Evolutionary conservation across 371 early-diverging fungal genomes (phyloP), one percentile per base, ranked within the genome.

Genomic region (Mucor sp.): DNA sequence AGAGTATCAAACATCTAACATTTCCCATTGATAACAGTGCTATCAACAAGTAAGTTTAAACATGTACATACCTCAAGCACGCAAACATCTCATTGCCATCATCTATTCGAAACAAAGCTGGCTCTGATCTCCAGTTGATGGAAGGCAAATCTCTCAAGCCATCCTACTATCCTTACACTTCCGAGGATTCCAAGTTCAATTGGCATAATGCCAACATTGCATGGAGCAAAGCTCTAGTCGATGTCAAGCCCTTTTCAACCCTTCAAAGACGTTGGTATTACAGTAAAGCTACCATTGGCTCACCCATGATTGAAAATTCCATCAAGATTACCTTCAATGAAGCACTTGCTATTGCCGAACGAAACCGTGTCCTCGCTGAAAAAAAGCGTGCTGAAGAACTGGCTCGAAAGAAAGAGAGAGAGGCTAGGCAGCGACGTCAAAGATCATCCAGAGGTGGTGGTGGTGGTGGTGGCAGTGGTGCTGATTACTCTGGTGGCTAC

Each of bases 401-500:
- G 41, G 41, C 41, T 41, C 41, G 17, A 17, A 41, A 17, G 1
- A 37, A 37, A 5, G 4, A 17, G 47, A 47, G 21, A 47, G 47
- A 47, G 21, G 47, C n/a, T 19, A 17, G 0, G 17, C 41, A 17
- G 9, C 41, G 17, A 2, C 11, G 11, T 17, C 41, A 4, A 1
- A 12, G 37, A 35, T 12, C 37, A 1, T 12, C 70, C 28, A 55
- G 65, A 25, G 1, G 37, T 56, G 62, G 72, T 37, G 60, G 67
- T 23, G 33, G 65, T 3, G 48, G 65, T n/a, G 37, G 41, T 37
- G 32, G 70, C 28, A 14, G 57, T n/a, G 30, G 33, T 9, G 33
- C 1, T 8, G 5, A 8, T 8, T 9, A 33, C 8, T 33, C 5
- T 9, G 33, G 33, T 33, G 9, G 8, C 9, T 33, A 35, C 21